Percentiles rank a stretch among this genome's conserved stretches.
Conservation (phyloP, 2,329 filamentous ascomycete genomes). For the Trichoderma arundinaceum region DNA sequence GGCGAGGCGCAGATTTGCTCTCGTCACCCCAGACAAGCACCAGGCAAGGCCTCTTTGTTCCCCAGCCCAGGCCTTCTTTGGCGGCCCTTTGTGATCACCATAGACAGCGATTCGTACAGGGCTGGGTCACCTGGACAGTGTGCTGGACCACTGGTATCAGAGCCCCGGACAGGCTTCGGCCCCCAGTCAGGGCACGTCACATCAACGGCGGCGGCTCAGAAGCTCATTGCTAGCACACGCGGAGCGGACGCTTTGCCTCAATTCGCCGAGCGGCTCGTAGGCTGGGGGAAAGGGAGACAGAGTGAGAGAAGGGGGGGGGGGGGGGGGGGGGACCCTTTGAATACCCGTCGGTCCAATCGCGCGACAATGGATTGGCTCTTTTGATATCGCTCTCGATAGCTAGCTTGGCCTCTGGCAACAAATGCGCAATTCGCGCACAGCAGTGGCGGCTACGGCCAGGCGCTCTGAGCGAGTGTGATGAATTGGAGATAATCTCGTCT, state of each 20-base stretch:
- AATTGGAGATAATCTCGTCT: conserved; percentile 25
- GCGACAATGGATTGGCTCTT: conserved; percentile 9
- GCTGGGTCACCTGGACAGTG: conserved; percentile 32
- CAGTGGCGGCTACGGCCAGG: conserved; percentile 18
- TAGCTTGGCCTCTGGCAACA: neutral
- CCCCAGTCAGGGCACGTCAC: conserved; percentile 32
- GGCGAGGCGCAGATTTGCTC: conserved; percentile 17
- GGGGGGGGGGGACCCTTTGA: conserved; percentile 27
- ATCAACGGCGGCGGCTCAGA: conserved; percentile 32
- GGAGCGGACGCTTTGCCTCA: conserved; percentile 1
- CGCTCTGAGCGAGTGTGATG: neutral
- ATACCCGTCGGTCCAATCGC: conserved; percentile 30
- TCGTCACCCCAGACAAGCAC: conserved; percentile 2
- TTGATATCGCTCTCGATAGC: conserved; percentile 20
- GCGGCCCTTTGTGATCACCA: conserved; percentile 23
- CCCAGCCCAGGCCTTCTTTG: conserved; percentile 10
- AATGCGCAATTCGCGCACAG: conserved; percentile 10
- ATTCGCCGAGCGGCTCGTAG: conserved; percentile 30
- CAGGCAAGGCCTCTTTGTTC: conserved; percentile 5
- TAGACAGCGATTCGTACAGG: conserved; percentile 28
- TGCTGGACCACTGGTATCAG: conserved; percentile 32
- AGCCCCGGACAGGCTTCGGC: conserved; percentile 18
- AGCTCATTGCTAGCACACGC: conserved; percentile 2
- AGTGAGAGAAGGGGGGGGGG: neutral
- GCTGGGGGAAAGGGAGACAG: too few species aligned